phyloP scores from a whole-genome alignment of 352 stramenopile species.

The Blastocystis sp. region DNA sequence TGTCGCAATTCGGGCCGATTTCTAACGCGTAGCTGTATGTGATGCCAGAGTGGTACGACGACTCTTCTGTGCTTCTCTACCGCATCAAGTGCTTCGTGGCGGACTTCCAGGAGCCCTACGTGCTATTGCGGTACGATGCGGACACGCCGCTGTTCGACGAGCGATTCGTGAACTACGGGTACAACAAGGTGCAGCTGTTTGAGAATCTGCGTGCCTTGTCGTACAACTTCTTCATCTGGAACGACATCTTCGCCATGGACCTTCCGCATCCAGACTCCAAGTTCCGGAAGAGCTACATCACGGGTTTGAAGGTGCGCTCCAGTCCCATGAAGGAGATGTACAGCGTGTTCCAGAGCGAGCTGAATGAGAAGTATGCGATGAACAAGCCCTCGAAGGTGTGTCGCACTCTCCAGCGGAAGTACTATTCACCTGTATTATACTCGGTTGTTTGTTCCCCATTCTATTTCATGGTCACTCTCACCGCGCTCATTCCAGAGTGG shows the following conservation, averaged over 20 bases:
- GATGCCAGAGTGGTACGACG: slow-evolving; percentile 38
- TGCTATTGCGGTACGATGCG: slow-evolving; percentile 13
- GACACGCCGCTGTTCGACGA: slow-evolving; percentile 65
- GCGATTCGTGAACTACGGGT: slow-evolving; percentile 69
- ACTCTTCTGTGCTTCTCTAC: background rate
- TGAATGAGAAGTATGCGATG: slow-evolving; percentile 38
- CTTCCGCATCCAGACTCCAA: slow-evolving; percentile 56
- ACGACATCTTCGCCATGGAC: slow-evolving; percentile 53
- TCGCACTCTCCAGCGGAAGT: background rate
- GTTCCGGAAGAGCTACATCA: slow-evolving; percentile 45
- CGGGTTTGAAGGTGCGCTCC: background rate
- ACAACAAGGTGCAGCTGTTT: slow-evolving; percentile 69
- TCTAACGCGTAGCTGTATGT: slow-evolving; percentile 19
- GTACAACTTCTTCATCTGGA: slow-evolving; percentile 56
- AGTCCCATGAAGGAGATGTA: slow-evolving; percentile 54
- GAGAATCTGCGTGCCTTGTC: slow-evolving; percentile 40
- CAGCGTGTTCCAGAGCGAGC: slow-evolving; percentile 34
- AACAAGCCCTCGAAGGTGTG: slow-evolving; percentile 26
- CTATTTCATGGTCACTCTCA: background rate
- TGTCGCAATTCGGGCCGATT: background rate
- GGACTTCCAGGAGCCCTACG: slow-evolving; percentile 64
- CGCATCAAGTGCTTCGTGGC: slow-evolving; percentile 32
- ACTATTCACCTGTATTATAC: slow-evolving; percentile 13
- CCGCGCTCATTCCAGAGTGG: background rate
- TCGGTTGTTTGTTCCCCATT: background rate